A percentile compares a stretch with the other conserved stretches of the same genome.
These are phyloP conservation scores for Epichloe gansuensis DNA, from an alignment of 2,329 filamentous ascomycete genomes.

Conservation along the genomic window DNA sequence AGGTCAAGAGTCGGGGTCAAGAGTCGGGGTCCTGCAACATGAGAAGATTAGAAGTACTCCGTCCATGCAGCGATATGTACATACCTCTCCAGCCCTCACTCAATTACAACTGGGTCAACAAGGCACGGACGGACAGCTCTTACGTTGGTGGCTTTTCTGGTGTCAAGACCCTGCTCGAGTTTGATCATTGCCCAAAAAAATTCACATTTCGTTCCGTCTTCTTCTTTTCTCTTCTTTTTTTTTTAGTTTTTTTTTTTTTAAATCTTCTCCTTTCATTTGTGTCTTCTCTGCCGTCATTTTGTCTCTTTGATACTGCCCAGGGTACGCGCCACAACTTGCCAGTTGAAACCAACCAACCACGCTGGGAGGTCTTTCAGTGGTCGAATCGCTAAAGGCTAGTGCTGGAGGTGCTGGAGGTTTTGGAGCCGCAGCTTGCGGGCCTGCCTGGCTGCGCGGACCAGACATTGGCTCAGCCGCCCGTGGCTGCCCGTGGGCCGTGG, in stretches of 20 bases:
- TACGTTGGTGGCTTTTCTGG: neutral
- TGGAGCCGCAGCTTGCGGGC: neutral
- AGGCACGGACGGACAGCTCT: neutral
- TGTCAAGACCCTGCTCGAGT: neutral
- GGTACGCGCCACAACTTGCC: no score
- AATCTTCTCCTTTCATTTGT: neutral
- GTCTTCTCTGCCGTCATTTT: no score
- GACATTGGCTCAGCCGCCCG: no score
- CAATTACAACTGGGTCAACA: neutral
- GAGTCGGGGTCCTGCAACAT: no score
- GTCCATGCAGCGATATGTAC: no score
- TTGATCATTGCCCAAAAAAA: neutral
- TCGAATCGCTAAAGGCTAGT: neutral
- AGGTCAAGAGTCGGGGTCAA: no score
- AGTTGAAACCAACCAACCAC: neutral
- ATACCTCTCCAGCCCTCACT: neutral
- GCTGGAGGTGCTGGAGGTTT: no score
- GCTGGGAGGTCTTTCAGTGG: no score
- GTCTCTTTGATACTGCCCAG: no score
- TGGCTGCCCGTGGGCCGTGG: neutral
- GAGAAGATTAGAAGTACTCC: no score
- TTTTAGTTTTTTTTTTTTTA: neutral
- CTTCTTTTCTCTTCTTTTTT: neutral
- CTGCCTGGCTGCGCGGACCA: neutral
- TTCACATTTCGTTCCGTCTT: neutral